phyloP scores from a whole-genome alignment of 2,329 filamentous ascomycete genomes.

The Fusarium guadeloupense region DNA sequence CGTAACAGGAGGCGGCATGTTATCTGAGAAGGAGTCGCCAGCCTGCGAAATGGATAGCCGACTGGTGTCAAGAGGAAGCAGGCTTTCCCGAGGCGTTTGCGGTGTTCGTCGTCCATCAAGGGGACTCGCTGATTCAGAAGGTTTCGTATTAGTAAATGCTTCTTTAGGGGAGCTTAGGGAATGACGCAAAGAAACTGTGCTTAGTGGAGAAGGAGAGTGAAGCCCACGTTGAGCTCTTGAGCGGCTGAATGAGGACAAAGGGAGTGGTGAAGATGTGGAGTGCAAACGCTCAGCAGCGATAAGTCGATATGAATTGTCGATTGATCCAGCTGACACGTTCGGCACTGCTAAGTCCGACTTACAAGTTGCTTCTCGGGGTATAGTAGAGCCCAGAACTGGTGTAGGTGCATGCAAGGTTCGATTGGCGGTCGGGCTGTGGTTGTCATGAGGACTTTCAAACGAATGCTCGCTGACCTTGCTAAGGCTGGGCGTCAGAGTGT shows the following conservation, averaged over 20 bases:
- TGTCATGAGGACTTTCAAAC: conserved; percentile 50
- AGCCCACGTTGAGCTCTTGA: conserved; percentile 46
- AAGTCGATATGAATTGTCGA: conserved; percentile 30
- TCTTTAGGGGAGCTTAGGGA: conserved; percentile 47
- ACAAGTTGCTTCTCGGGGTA: conserved; percentile 55
- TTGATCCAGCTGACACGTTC: conserved; percentile 22
- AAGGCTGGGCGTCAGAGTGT: conserved; percentile 57
- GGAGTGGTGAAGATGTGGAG: conserved; percentile 46
- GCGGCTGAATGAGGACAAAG: conserved; percentile 51
- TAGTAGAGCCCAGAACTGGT: conserved; percentile 52
- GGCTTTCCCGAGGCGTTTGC: conserved; percentile 79
- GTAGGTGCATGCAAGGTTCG: conserved; percentile 54
- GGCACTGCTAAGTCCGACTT: conserved; percentile 50
- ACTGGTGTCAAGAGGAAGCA: conserved; percentile 82
- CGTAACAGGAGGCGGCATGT: conserved; percentile 73
- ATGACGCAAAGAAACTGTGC: conserved; percentile 41
- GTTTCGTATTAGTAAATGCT: conserved; percentile 61
- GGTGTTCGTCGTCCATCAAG: conserved; percentile 70
- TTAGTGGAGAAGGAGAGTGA: conserved; percentile 49
- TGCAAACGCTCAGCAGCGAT: conserved; percentile 47
- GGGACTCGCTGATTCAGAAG: conserved; percentile 67
- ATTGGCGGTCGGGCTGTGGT: conserved; percentile 55
- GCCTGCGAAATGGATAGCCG: conserved; percentile 81
- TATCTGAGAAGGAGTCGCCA: conserved; percentile 49
- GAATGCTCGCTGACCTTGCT: conserved; percentile 51